These are phyloP conservation scores for Plantago coronopus DNA, from an alignment of 305 asterid genomes.

Conservation along the genomic window DNA sequence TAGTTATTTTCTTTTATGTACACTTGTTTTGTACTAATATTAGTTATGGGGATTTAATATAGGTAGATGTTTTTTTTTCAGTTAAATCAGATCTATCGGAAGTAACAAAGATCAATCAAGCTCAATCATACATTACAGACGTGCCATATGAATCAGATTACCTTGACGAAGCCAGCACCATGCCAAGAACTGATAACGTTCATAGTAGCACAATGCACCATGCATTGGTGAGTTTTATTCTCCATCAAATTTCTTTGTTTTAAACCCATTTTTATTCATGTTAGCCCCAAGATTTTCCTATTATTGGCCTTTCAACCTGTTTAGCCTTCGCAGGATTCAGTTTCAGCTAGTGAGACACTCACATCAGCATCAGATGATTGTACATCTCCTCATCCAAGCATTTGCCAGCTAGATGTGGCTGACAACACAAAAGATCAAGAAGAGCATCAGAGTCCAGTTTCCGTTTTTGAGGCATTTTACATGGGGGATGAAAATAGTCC, in stretches of 20 bases:
- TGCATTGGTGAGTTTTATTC: slow-evolving; percentile 32
- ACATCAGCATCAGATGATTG: slow-evolving; percentile 39
- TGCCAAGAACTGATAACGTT: slow-evolving; percentile 10
- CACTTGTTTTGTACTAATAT: slow-evolving; percentile 11
- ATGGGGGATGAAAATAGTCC: slow-evolving; percentile 53
- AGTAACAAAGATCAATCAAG: slow-evolving; percentile 12
- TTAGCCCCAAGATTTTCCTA: neutral
- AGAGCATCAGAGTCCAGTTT: slow-evolving; percentile 77
- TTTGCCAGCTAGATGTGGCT: slow-evolving; percentile 25
- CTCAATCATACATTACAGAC: slow-evolving; percentile 17
- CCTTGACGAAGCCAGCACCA: slow-evolving; percentile 16
- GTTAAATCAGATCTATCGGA: slow-evolving; percentile 29
- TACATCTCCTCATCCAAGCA: slow-evolving; percentile 41
- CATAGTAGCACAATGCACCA: slow-evolving; percentile 23
- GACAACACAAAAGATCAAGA: slow-evolving; percentile 46
- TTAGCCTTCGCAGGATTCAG: slow-evolving; percentile 36
- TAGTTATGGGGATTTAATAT: slow-evolving; percentile 5
- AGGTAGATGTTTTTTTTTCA: slow-evolving; percentile 28
- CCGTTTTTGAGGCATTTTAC: slow-evolving; percentile 75
- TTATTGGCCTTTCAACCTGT: slow-evolving; percentile 9
- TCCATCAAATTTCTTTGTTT: neutral
- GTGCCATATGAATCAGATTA: slow-evolving; percentile 18
- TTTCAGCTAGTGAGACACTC: slow-evolving; percentile 35
- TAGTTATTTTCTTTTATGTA: slow-evolving; percentile 12
- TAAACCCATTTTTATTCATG: neutral